phyloP scores from a whole-genome alignment of 2,329 filamentous ascomycete species.

The Penicillium sp. region DNA sequence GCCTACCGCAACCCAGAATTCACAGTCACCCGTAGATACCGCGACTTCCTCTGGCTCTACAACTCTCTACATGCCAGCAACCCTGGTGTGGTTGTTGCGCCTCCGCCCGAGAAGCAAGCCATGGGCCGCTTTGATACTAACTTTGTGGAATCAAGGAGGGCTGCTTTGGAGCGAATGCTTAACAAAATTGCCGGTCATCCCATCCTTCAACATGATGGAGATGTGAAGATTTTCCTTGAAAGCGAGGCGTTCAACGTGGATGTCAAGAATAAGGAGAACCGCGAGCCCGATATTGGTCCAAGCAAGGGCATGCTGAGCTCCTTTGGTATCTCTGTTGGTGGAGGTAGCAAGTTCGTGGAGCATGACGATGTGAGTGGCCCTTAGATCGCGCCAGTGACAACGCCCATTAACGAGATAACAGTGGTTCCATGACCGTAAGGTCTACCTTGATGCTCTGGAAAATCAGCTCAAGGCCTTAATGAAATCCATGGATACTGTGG shows the following conservation, averaged over 20 bases:
- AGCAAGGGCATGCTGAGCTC: slow-evolving; percentile 92
- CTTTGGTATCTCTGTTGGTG: slow-evolving; percentile 75
- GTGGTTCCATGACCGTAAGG: slow-evolving; percentile 97
- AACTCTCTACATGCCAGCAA: slow-evolving; percentile 92
- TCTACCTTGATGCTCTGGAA: slow-evolving; percentile 93
- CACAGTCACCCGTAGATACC: slow-evolving; percentile 87
- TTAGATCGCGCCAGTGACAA: background rate
- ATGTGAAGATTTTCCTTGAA: slow-evolving; percentile 94
- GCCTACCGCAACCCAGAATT: slow-evolving; percentile 93
- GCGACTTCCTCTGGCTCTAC: slow-evolving; percentile 98
- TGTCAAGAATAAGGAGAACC: slow-evolving; percentile 95
- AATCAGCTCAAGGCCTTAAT: slow-evolving; percentile 85
- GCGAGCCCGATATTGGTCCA: slow-evolving; percentile 81
- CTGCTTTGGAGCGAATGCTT: slow-evolving; percentile 93
- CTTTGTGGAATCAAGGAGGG: slow-evolving; percentile 89
- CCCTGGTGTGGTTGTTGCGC: slow-evolving; percentile 90
- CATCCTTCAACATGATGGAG: slow-evolving; percentile 86
- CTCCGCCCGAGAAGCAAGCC: slow-evolving; percentile 96
- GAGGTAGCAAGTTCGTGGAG: slow-evolving; percentile 85
- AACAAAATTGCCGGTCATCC: slow-evolving; percentile 93
- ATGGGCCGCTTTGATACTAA: slow-evolving; percentile 94
- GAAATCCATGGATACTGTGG: slow-evolving; percentile 92
- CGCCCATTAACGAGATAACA: slow-evolving; percentile 39
- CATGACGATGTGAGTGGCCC: slow-evolving; percentile 78
- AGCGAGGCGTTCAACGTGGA: slow-evolving; percentile 95